Conservation (phyloP, 2,329 filamentous ascomycete species). For the Pseudogymnoascus sp. region DNA sequence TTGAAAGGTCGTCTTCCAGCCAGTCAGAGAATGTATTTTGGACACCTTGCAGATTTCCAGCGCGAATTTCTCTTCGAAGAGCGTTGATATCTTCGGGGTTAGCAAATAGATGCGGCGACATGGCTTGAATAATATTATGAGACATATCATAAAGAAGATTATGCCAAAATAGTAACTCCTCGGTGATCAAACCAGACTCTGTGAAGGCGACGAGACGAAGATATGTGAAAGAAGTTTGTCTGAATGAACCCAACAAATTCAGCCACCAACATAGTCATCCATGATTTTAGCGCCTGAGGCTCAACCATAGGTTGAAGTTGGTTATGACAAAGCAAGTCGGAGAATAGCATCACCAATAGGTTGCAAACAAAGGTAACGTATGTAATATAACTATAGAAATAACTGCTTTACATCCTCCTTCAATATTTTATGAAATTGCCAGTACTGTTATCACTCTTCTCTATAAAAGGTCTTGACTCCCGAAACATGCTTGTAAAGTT, state of each 20-base stretch:
- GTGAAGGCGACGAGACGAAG: neutral
- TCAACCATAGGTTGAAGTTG: neutral
- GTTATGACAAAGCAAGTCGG: neutral
- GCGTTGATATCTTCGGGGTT: neutral
- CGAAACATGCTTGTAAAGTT: neutral
- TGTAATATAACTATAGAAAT: neutral
- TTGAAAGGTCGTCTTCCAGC: neutral
- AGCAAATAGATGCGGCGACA: neutral
- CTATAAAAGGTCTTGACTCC: neutral
- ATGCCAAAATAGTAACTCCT: neutral
- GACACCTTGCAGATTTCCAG: neutral
- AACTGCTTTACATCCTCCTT: neutral
- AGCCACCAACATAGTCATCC: neutral
- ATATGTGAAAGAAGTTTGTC: neutral
- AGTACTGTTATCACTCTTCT: neutral
- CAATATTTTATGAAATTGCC: neutral
- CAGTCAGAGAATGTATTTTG: neutral
- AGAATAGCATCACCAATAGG: neutral
- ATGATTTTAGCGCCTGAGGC: neutral
- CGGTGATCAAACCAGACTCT: neutral
- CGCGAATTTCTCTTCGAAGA: neutral
- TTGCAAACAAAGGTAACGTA: neutral
- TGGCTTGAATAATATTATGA: neutral
- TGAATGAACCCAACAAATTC: neutral
- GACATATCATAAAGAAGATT: neutral